Evolutionary conservation across 441 rosid genomes (phyloP).

Genomic region (Adansonia rubrostipa): DNA sequence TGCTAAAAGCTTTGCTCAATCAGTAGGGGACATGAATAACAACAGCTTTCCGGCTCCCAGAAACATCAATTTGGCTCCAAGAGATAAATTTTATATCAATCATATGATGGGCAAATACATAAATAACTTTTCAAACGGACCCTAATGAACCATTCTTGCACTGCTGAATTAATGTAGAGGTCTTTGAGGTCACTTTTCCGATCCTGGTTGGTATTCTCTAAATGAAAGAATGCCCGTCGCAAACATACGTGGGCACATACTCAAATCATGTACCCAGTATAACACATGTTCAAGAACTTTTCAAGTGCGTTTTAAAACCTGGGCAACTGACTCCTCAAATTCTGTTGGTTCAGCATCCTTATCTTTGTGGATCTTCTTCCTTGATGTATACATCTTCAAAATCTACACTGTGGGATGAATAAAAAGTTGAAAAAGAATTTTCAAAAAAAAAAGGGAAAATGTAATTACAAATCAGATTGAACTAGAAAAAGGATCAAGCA

Average conservation of each 20-base stretch:
- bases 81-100: not conserved
- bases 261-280: not conserved
- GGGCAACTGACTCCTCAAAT: slow-evolving; percentile 73
- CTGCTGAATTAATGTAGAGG: slow-evolving; percentile 60
- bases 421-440: not conserved
- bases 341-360: slow-evolving; percentile 64
- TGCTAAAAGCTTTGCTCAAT: slow-evolving; percentile 67
- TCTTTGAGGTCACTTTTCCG: slow-evolving; percentile 72
- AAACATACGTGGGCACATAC: not conserved
- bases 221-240: slow-evolving; percentile 54
- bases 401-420: not conserved
- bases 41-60: no score
- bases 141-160: slow-evolving; percentile 38
- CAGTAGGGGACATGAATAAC: slow-evolving; percentile 46
- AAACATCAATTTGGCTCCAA: slow-evolving; percentile 69
- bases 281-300: not conserved
- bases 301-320: slow-evolving; percentile 36
- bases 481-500: not conserved
- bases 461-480: not conserved
- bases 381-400: slow-evolving; percentile 56
- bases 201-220: slow-evolving; percentile 69
- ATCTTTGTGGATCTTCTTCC: slow-evolving; percentile 62
- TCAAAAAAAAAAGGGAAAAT: no score
- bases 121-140: no score
- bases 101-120: not conserved